Evolutionary conservation across 768 basidiomycete genomes (phyloP).

Genomic region (Tricholoma terreum): DNA sequence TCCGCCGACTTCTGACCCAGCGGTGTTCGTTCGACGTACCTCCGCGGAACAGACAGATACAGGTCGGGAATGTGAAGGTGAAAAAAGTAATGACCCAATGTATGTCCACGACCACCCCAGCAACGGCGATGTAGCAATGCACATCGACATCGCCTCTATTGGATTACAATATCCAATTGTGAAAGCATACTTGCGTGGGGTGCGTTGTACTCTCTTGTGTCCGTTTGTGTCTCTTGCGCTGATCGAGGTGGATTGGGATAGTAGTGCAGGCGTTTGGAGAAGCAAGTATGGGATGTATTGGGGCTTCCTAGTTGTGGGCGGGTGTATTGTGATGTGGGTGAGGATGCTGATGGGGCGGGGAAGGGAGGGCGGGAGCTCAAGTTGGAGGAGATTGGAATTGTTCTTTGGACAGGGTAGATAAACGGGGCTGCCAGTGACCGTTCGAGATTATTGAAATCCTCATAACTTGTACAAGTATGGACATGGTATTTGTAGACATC

Average conservation of each 20-base stretch:
- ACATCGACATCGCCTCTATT: not conserved
- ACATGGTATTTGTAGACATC: too few relatives aligned
- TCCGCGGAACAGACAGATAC: not conserved
- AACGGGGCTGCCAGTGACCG: too few relatives aligned
- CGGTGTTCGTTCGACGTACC: not conserved
- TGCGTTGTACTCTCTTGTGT: not conserved
- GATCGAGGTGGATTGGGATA: not conserved
- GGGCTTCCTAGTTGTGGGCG: slow-evolving; percentile 17
- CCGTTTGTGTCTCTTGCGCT: not conserved
- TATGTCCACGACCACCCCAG: not conserved
- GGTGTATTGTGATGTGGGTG: slow-evolving; percentile 13
- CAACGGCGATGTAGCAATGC: not conserved
- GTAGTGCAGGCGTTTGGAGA: slow-evolving; percentile 15
- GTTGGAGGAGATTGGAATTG: slow-evolving; percentile 1
- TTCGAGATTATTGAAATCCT: too few relatives aligned
- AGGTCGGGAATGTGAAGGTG: not conserved
- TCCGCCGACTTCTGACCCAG: slow-evolving; percentile 4
- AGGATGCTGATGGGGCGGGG: not conserved
- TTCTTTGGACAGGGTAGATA: not conserved
- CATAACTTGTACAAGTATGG: too few relatives aligned
- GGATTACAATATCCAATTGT: not conserved
- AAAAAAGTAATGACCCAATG: not conserved
- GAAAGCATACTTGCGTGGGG: not conserved
- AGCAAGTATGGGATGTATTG: slow-evolving; percentile 15
- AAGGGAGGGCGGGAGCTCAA: slow-evolving; percentile 1